Evolutionary conservation across 257 asterid genomes (phyloP), one percentile per base, ranked within the genome.

Genomic region (Fraxinus pennsylvanica): DNA sequence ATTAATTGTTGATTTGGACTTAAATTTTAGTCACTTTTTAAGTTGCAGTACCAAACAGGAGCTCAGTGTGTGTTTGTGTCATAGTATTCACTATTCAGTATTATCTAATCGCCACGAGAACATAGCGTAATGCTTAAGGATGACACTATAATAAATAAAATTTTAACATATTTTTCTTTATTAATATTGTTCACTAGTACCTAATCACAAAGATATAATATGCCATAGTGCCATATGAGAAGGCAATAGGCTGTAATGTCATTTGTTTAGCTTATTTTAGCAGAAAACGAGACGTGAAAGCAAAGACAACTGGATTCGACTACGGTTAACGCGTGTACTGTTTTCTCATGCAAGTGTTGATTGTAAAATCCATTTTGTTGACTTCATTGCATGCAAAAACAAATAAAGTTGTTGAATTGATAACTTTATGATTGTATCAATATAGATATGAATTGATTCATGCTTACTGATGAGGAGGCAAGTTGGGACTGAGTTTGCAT

Each of bases 381-480:
- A 89, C 94, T 91, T 85, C 2, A 61, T 78, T 65, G 90, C 89
- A 87, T 84, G 79, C 73, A 72, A 87, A 74, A 78, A 84, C 92
- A 88, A 89, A 72, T 69, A 68, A 70, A 88, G 91, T 86, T 72
- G 91, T 88, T 89, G 74, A 80, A 80, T 41, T 14, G 33, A 32
- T 32, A 2, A 32, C 33, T 32, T 32, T 32, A 32, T 80, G 78
- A 76, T 79, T 76, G 66, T 33, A 75, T 30, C n/a, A 57, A 57
- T 19, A 21, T 57, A n/a, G 6, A 33, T 33, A 33, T 33, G 36
- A 33, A 13, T 45, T 9, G 57, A 0, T 45, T 45, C 50, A 0
- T 81, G 82, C 29, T 78, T 74, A 67, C 75, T 27, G 19, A 33
- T 38, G 70, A 69, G 77, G 82, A 74, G 69, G 57, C 84, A 86